These are phyloP conservation scores for Silybum marianum DNA, from an alignment of 129 eudicot species.

Conservation along the genomic window DNA sequence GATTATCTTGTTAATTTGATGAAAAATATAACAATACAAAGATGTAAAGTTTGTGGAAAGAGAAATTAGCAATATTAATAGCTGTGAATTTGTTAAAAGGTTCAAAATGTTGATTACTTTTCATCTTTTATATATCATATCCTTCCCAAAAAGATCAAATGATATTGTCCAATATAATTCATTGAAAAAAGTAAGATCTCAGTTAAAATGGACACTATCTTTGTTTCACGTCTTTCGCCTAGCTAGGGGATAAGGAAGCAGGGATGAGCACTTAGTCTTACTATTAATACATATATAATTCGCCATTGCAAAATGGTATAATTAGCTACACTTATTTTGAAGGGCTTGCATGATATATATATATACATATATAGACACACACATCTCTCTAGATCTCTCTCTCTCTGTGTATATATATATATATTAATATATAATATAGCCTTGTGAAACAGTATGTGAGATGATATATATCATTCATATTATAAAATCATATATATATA, in stretches of 20 bases:
- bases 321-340: not conserved
- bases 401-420: no score
- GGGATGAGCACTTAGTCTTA: no score
- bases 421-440: no score
- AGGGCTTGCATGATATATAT: not conserved
- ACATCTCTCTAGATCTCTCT: no score
- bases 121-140: not conserved
- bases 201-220: not conserved
- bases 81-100: not conserved
- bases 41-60: not conserved
- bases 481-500: no score
- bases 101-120: not conserved
- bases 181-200: not conserved
- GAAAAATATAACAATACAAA: not conserved
- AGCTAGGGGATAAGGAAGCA: no score
- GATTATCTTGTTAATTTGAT: not conserved
- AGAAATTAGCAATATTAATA: not conserved
- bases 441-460: not conserved
- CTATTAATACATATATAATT: no score
- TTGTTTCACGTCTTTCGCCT: not conserved
- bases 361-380: no score
- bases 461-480: no score
- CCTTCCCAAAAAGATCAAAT: not conserved
- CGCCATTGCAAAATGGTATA: no score
- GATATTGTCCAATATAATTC: not conserved